Evolutionary conservation across 1,284 basidiomycete species (phyloP).

Genomic region (Ganoderma meredithae): DNA sequence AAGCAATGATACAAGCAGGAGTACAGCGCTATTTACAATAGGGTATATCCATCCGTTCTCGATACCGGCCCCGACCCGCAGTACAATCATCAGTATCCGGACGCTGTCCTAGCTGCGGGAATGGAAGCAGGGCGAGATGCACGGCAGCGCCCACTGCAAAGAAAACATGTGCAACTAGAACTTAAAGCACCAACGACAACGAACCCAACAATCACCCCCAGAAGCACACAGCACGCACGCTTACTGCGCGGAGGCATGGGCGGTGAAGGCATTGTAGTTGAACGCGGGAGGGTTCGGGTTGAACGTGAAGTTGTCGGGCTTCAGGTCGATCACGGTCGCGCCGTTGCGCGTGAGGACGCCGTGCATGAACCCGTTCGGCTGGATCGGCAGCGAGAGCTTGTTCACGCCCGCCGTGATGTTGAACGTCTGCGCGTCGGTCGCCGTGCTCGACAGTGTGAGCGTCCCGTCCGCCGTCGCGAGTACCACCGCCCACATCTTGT

Average conservation of each 20-base stretch:
- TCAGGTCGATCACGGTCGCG: constrained; percentile 57
- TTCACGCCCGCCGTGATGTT: constrained; percentile 64
- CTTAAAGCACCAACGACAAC: background rate
- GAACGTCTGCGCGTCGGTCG: constrained; percentile 55
- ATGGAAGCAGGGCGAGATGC: background rate
- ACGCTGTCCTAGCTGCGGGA: background rate
- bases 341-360: constrained; percentile 65
- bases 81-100: constrained; percentile 11
- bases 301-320: constrained; percentile 59
- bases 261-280: constrained; percentile 73
- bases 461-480: constrained; percentile 62
- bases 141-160: constrained; percentile 19
- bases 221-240: background rate
- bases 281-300: constrained; percentile 59
- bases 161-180: background rate
- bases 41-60: constrained; percentile 11
- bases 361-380: constrained; percentile 65
- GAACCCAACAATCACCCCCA: background rate
- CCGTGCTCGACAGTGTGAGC: constrained; percentile 60
- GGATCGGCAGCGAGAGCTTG: constrained; percentile 69
- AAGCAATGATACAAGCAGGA: constrained; percentile 13
- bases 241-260: constrained; percentile 44
- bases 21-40: constrained; percentile 9
- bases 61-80: constrained; percentile 18
- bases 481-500: constrained; percentile 73